Base-by-base conservation (phyloP, 2,329 filamentous ascomycete species). In the Harringtonia aguacate region DNA sequence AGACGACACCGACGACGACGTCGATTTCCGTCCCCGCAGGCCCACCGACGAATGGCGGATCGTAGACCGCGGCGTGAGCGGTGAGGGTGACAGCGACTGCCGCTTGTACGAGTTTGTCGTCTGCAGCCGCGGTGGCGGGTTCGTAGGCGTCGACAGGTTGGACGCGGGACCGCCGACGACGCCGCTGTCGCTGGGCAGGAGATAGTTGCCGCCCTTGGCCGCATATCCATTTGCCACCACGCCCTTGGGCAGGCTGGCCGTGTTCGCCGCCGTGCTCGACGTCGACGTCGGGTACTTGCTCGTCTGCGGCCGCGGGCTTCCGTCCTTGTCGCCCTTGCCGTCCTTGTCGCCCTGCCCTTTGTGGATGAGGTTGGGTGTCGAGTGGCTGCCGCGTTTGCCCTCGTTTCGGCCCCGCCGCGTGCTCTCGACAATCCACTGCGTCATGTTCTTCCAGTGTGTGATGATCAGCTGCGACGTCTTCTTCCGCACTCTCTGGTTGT, bases 1-100 rank as follows among this genome's bases (percentile, higher is more conserved):
- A 0, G 88, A 95, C 1, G 88, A 95, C 15, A 98, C 81, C 0
- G 89, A 97, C 0, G 88, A 95, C 0, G 88, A 95, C 0, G 92
- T 98, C 1, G 90, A 97, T 61, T 97, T 97, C 48, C 92, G 79
- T 31, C 92, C 90, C 24, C 89, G 79, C 36, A 97, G 73, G 35
- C 89, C 89, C 37, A 75, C 78, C 6, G 87, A 94, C 3, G 86
- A 79, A 30, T 88, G 83, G 12, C 92, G 80, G 55, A 94, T 84
- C 1, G 85, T 86, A 6, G 86, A 88, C 33, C 88, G 83, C 4
- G 92, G 90, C 1, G 92, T 97, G 34, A 95, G 62, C 0, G 92
- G 90, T 3, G 81, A 83, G 0, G 92, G 92, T 0, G 87, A 94
- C 10, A 94, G 66, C 0, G 88, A 95, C 48, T 87, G 84, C 15